Evolutionary conservation across 495 filamentous ascomycete species (phyloP).

Genomic region (Paragyromitra xinjiangensis): DNA sequence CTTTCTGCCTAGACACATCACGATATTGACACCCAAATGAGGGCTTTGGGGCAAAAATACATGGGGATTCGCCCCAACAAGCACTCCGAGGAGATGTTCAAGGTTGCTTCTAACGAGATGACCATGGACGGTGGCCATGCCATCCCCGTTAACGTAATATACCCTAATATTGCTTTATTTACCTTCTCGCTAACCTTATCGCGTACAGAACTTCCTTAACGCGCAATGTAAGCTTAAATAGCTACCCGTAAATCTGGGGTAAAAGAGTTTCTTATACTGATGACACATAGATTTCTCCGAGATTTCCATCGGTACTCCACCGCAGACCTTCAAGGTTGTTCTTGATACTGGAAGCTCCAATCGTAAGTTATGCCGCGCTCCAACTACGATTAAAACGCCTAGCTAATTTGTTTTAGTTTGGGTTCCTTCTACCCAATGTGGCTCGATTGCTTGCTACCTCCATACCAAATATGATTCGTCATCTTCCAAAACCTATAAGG

Average conservation of each 20-base stretch:
- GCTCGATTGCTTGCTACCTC: constrained; percentile 97
- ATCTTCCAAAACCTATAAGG: constrained; percentile 87
- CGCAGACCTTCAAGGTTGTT: constrained; percentile 97
- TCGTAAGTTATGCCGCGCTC: constrained; percentile 56
- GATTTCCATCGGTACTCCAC: constrained; percentile 88
- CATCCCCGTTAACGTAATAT: constrained; percentile 74
- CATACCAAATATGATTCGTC: constrained; percentile 96
- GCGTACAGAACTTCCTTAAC: constrained; percentile 86
- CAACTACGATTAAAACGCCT: background rate
- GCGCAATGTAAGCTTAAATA: constrained; percentile 81
- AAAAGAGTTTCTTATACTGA: constrained; percentile 9
- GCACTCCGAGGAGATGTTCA: constrained; percentile 79
- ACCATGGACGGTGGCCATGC: constrained; percentile 75
- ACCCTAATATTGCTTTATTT: background rate
- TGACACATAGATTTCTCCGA: constrained; percentile 85
- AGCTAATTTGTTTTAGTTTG: constrained; percentile 65
- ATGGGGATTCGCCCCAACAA: constrained; percentile 80
- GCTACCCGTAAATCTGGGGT: constrained; percentile 9
- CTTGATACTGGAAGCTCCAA: constrained; percentile 99
- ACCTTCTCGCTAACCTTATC: constrained; percentile 44
- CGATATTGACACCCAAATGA: constrained; percentile 81
- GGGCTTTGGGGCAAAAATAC: constrained; percentile 88
- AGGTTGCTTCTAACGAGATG: constrained; percentile 63
- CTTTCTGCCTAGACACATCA: constrained; percentile 67
- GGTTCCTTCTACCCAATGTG: constrained; percentile 91